These are phyloP conservation scores for Ramularia endophylla DNA, from an alignment of 2,329 filamentous ascomycete genomes.

Conservation along the genomic window DNA sequence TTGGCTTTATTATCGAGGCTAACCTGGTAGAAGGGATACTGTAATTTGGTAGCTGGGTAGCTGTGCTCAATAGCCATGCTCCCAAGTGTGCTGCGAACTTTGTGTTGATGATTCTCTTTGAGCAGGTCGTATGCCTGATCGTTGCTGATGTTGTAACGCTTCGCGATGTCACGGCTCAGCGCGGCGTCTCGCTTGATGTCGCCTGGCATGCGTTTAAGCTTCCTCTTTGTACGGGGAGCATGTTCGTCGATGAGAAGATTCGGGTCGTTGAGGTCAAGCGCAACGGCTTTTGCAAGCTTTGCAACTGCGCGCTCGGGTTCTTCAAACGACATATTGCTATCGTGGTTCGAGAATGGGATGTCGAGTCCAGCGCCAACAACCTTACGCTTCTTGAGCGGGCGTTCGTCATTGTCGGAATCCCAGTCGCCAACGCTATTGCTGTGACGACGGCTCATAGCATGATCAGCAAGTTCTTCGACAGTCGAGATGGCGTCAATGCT, in stretches of 20 bases:
- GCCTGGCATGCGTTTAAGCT: slow-evolving; percentile 36
- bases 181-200: slow-evolving; percentile 63
- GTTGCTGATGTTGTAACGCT: slow-evolving; percentile 92
- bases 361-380: slow-evolving; percentile 28
- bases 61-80: slow-evolving; percentile 93
- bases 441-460: slow-evolving; percentile 7
- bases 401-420: slow-evolving; percentile 28
- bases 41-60: slow-evolving; percentile 81
- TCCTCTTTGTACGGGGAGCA: slow-evolving; percentile 58
- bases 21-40: slow-evolving; percentile 95
- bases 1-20: slow-evolving; percentile 67
- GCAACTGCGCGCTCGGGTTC: slow-evolving; percentile 70
- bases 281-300: slow-evolving; percentile 69
- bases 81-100: slow-evolving; percentile 85
- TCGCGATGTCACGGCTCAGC: slow-evolving; percentile 64
- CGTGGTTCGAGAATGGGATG: slow-evolving; percentile 15
- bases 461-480: slow-evolving; percentile 25
- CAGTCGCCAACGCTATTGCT: slow-evolving; percentile 29
- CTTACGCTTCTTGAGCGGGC: slow-evolving; percentile 62
- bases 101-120: slow-evolving; percentile 95
- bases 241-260: slow-evolving; percentile 76
- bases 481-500: slow-evolving; percentile 44
- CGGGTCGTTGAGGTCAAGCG: slow-evolving; percentile 82
- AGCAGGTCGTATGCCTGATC: slow-evolving; percentile 93
- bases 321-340: slow-evolving; percentile 54